Evolutionary conservation across 2,329 filamentous ascomycete species (phyloP), one percentile per base, ranked within the genome.

Genomic region (Cladosporium sp.): DNA sequence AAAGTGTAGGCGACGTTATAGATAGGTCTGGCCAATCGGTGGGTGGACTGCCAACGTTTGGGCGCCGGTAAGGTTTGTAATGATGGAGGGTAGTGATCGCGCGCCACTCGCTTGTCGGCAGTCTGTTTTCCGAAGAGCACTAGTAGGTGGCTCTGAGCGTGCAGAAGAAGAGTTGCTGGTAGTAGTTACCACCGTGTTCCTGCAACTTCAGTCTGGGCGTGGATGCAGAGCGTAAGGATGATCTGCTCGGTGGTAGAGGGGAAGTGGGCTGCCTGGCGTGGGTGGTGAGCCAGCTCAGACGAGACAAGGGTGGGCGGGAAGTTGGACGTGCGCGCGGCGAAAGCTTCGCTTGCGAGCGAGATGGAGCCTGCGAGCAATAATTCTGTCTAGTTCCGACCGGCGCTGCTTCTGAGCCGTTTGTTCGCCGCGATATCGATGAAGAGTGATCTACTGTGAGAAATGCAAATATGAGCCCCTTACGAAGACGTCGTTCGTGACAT

Each of bases 51-150:
- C 61, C 26, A 44, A 57, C 51, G 61, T 64, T 57, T 55, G 61
- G 47, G 59, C 44, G 59, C 26, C 32, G 32, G 44, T 38, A 62
- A 62, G 47, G 59, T 62, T 62, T 26, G 44, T 12, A 32, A 47
- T 36, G 28, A 18, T 38, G n/a, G 32, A 62, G 28, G 36, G 26
- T 12, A 8, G 28, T 34, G 44, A 14, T 32, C 6, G 38, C 14
- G n/a, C 41, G 59, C 59, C 59, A 49, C 59, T 61, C 41, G 41
- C 24, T 61, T 30, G 55, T 14, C 34, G n/a, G n/a, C 21, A n/a
- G 18, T 41, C 21, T 41, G 34, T 14, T 58, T 41, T 28, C 34
- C 28, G 55, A 10, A 24, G 21, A 15, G 34, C 34, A 58, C 55
- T 58, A 18, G 15, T 11, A 11, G 34, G 38, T 41, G 32, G 32